Base-by-base conservation (phyloP, 2,329 filamentous ascomycete species). In the Aspergillus neotritici region DNA sequence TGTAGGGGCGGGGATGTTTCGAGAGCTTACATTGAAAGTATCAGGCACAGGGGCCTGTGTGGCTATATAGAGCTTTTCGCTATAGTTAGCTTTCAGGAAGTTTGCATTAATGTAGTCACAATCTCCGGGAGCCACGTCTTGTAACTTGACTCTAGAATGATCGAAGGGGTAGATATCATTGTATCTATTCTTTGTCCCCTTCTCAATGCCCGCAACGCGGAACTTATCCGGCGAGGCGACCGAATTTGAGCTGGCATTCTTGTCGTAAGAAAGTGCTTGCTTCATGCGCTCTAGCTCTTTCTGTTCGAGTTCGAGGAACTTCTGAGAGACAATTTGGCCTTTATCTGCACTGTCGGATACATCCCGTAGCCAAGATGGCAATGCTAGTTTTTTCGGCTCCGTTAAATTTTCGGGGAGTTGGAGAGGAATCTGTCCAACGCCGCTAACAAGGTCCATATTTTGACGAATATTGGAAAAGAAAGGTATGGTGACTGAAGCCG, bases 41-140 rank as follows among this genome's bases (percentile, higher is more conserved):
- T 87, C 83, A 14, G 93, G 93, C 31, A 97, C 78, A 8, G 93
- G 93, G 1, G 89, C 93, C 65, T 98, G 93, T 10, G 89, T 91
- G 37, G 91, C 91, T 66, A 98, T 97, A 62, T 98, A 98, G 33
- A 82, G 80, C 72, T 94, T 96, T 63, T 94, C 84, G 51, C 87
- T 94, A 54, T 84, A 78, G 21, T 82, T 78, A 1, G 90, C 79
- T 62, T 86, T 83, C 49, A 97, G 73, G 54, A 94, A 81, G 62
- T 87, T 97, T 13, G 90, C 93, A 61, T 98, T 98, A 68, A 98
- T 82, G 59, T 98, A 98, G 64, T 98, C 93, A 64, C 91, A 95
- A 15, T 74, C 76, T 10, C 83, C 84, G 1, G 77, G 71, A 0
- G 77, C 70, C 30, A 84, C 79, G 33, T 80, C 79, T 52, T 86